phyloP scores from a whole-genome alignment of 495 filamentous ascomycete genomes.

The Aspergillus mulundensis region DNA sequence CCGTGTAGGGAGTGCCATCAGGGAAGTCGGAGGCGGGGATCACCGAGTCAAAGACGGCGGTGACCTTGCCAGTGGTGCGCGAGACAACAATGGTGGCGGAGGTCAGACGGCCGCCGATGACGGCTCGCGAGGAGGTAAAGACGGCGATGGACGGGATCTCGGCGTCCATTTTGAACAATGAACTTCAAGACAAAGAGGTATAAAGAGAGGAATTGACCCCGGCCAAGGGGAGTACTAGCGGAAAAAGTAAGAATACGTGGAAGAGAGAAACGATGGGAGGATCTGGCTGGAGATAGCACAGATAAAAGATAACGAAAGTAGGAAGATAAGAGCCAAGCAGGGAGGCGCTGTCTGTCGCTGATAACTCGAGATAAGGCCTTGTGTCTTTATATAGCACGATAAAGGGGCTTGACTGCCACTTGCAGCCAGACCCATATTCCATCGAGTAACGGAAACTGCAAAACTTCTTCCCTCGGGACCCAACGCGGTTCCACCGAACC shows the following conservation, averaged over 20 bases:
- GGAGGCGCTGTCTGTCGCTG: not conserved
- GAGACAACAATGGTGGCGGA: conserved; percentile 78
- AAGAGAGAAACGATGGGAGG: not conserved
- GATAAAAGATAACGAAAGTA: conserved; percentile 3
- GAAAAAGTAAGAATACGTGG: not conserved
- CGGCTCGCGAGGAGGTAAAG: conserved; percentile 75
- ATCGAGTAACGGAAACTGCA: conserved; percentile 21
- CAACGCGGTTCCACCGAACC: conserved; percentile 7
- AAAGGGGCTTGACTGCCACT: not conserved
- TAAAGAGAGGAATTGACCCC: not conserved
- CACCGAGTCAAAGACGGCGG: conserved; percentile 67
- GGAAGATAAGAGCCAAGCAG: conserved; percentile 1
- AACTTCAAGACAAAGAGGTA: not conserved
- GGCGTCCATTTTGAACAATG: conserved; percentile 26
- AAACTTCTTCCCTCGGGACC: conserved; percentile 5
- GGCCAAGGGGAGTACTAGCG: not conserved
- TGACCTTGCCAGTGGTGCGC: conserved; percentile 75
- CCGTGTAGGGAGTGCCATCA: conserved; percentile 63
- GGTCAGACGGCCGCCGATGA: conserved; percentile 64
- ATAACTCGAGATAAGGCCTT: conserved; percentile 3
- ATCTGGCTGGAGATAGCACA: conserved; percentile 3
- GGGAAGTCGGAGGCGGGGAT: conserved; percentile 72
- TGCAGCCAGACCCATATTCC: not conserved
- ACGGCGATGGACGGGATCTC: conserved; percentile 56
- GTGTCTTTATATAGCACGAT: conserved; percentile 8